Evolutionary conservation across 2,329 filamentous ascomycete species (phyloP), one percentile per base, ranked within the genome.

Genomic region (Ceratocystis lukuohia): DNA sequence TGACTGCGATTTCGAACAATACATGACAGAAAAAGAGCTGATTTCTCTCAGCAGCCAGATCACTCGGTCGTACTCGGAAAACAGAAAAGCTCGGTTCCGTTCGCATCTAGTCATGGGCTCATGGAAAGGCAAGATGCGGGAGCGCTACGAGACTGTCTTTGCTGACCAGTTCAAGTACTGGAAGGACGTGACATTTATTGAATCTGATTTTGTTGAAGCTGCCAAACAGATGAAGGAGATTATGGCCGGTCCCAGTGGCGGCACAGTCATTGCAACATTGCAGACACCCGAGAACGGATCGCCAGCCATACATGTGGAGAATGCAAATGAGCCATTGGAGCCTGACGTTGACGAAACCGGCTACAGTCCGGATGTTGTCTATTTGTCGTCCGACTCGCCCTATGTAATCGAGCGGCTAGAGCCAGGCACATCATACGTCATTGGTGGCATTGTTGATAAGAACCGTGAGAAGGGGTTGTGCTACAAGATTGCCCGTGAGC

Each of bases 391-490:
- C 17, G 94, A 99, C 75, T 95, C 91, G n/a, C 86, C 88, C 0
- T 82, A 96, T 70, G 93, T 88, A 0, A 81, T 99, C 37, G 86
- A 88, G 5, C 83, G 88, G 56, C 82, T 99, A 56, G 91, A 92
- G 74, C 90, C 92, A 0, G 88, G 94, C 76, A 91, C 88, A 68
- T 93, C 86, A 67, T 99, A 99, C 75, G 88, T 99, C 69, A 88
- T 99, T 66, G 94, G 94, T 45, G 94, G 93, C 0, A 80, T 99
- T 45, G 94, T 99, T 30, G 94, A 99, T 77, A 92, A 92, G 77
- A 99, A 99, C 76, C 84, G 94, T 57, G 88, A 99, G 76, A 99
- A 99, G 78, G 91, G 90, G 0, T 80, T 99, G 46, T 99, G 94
- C 76, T 91, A 96, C 80, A 88, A 87, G 71, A 82, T 88, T 17